Percentiles rank a stretch among this genome's conserved stretches.
Evolutionary conservation across 2,329 filamentous ascomycete genomes (phyloP).

Genomic region (Emydomyces testavorans): DNA sequence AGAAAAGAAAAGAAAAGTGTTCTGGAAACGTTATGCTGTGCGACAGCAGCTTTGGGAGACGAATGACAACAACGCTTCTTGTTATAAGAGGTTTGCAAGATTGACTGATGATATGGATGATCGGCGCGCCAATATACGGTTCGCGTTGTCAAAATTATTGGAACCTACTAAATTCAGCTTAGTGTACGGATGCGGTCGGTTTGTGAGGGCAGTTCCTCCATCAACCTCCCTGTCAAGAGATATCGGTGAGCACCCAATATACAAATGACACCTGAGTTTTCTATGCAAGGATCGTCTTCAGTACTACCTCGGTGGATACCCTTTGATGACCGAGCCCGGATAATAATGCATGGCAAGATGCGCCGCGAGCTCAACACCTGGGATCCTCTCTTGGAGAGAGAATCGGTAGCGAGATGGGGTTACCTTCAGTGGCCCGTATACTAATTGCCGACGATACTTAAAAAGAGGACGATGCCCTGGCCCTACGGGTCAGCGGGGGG

Average conservation of each 20-base stretch:
- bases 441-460: slow-evolving; percentile 1
- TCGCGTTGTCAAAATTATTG: not conserved
- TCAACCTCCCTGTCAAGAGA: not conserved
- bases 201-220: not conserved
- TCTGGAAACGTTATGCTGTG: slow-evolving; percentile 3
- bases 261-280: not conserved
- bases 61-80: not conserved
- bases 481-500: not conserved
- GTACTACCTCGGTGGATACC: slow-evolving; percentile 9
- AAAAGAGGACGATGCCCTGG: slow-evolving; percentile 2
- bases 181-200: slow-evolving; percentile 8
- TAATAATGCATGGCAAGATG: slow-evolving; percentile 5
- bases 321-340: not conserved
- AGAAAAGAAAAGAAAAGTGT: too few relatives aligned
- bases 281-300: slow-evolving; percentile 6
- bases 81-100: not conserved
- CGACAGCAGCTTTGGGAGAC: slow-evolving; percentile 2
- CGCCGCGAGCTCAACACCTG: slow-evolving; percentile 1
- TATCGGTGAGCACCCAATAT: not conserved
- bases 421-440: not conserved
- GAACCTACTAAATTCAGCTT: slow-evolving; percentile 2
- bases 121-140: slow-evolving; percentile 10
- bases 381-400: slow-evolving; percentile 3
- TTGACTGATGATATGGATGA: not conserved
- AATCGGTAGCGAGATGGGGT: slow-evolving; percentile 5